These are phyloP conservation scores for Saccharomycopsis sp. DNA, from an alignment of 805 yeast genomes.

Conservation along the genomic window DNA sequence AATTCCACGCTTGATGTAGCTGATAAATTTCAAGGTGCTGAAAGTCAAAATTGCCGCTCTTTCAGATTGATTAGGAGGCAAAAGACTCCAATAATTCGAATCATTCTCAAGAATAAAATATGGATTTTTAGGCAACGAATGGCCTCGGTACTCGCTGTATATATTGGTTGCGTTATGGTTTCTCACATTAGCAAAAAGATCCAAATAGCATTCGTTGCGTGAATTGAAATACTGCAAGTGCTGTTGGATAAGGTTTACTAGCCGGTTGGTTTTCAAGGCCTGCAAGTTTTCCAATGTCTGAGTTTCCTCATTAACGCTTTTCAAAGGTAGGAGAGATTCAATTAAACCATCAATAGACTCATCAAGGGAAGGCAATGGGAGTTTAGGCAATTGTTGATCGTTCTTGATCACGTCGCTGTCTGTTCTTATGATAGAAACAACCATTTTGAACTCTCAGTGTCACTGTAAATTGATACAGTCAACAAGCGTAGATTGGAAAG, in stretches of 20 bases:
- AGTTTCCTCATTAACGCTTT: constrained; percentile 44
- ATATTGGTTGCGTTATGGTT: constrained; percentile 46
- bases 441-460: background rate
- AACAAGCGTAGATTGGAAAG: too few species aligned
- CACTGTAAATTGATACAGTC: too few species aligned
- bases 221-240: constrained; percentile 44
- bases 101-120: constrained; percentile 69
- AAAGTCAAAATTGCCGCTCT: constrained; percentile 61
- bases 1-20: constrained; percentile 30
- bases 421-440: background rate
- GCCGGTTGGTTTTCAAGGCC: constrained; percentile 37
- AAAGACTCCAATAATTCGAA: constrained; percentile 44
- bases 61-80: constrained; percentile 58
- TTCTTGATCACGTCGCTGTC: background rate
- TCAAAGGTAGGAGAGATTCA: constrained; percentile 52
- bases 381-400: constrained; percentile 36
- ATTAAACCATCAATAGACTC: constrained; percentile 47
- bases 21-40: constrained; percentile 58
- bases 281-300: constrained; percentile 39
- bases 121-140: constrained; percentile 71
- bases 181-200: constrained; percentile 35
- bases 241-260: constrained; percentile 42
- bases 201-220: constrained; percentile 45
- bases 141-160: constrained; percentile 58
- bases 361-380: constrained; percentile 56